These are phyloP conservation scores for Collariella sp. DNA, from an alignment of 495 filamentous ascomycete genomes.

Conservation along the genomic window DNA sequence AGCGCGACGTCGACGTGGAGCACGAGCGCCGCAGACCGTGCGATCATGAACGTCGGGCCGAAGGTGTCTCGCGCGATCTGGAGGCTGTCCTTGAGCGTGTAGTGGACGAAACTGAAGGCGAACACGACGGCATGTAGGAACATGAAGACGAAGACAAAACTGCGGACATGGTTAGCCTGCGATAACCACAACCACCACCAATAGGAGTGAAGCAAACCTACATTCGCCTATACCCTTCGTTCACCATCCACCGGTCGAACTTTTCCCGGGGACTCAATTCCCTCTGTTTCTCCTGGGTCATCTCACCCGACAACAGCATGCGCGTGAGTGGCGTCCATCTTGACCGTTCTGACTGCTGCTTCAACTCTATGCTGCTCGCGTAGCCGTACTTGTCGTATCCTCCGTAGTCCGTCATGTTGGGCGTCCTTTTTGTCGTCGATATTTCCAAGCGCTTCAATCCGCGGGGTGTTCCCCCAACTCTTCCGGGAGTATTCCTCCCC, in stretches of 20 bases:
- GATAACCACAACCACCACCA: background rate
- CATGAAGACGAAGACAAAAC: slow-evolving; percentile 63
- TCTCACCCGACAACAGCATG: slow-evolving; percentile 62
- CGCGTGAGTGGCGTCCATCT: slow-evolving; percentile 62
- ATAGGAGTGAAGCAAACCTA: slow-evolving; percentile 28
- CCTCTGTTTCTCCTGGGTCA: slow-evolving; percentile 54
- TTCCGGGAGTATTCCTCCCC: slow-evolving; percentile 7
- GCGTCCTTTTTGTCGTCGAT: slow-evolving; percentile 4
- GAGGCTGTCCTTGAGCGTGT: slow-evolving; percentile 62
- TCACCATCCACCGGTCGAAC: slow-evolving; percentile 62
- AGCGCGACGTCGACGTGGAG: slow-evolving; percentile 70
- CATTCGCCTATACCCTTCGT: slow-evolving; percentile 68
- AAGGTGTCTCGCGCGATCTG: slow-evolving; percentile 53
- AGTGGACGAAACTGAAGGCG: slow-evolving; percentile 67
- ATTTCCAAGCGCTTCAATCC: slow-evolving; percentile 6
- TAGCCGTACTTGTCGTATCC: slow-evolving; percentile 23
- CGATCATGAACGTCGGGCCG: slow-evolving; percentile 62
- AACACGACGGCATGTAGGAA: slow-evolving; percentile 60
- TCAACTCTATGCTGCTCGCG: slow-evolving; percentile 18
- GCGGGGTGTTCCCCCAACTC: slow-evolving; percentile 7
- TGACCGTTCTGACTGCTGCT: slow-evolving; percentile 50
- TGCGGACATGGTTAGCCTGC: slow-evolving; percentile 27
- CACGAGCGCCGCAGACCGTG: slow-evolving; percentile 57
- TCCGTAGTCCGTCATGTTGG: slow-evolving; percentile 38
- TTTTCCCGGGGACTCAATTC: slow-evolving; percentile 47